phyloP scores from a whole-genome alignment of 2,329 filamentous ascomycete genomes.

The Zasmidium angulare region DNA sequence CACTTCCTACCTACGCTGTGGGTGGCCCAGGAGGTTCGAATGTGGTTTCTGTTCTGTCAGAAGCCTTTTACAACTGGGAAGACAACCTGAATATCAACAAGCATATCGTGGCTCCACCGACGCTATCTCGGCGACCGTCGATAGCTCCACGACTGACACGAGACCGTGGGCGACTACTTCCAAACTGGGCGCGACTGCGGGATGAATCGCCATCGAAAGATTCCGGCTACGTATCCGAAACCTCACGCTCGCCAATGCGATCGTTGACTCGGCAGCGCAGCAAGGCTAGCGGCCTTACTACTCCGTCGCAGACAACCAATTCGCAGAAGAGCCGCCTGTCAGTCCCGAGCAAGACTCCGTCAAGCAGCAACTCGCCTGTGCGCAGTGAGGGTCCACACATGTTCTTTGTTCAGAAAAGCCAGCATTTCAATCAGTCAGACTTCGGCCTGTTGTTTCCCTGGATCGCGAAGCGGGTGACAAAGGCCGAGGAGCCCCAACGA shows the following conservation, averaged over 20 bases:
- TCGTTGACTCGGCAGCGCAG: constrained; percentile 25
- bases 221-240: constrained; percentile 34
- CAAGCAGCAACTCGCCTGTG: constrained; percentile 2
- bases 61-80: constrained; percentile 76
- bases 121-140: constrained; percentile 28
- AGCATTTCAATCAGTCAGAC: constrained; percentile 80
- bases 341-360: constrained; percentile 1
- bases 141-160: constrained; percentile 27
- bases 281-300: constrained; percentile 22
- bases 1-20: constrained; percentile 65
- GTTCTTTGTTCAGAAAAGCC: constrained; percentile 72
- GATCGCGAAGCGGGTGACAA: constrained; percentile 51
- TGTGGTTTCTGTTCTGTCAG: constrained; percentile 70
- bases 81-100: constrained; percentile 70
- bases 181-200: constrained; percentile 31
- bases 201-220: constrained; percentile 32
- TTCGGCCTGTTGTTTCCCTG: constrained; percentile 81
- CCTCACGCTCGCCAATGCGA: constrained; percentile 21
- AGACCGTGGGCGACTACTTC: constrained; percentile 28
- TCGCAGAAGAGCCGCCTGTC: constrained; percentile 6
- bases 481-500: constrained; percentile 69
- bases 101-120: constrained; percentile 52
- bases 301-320: constrained; percentile 20
- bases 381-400: constrained; percentile 56
- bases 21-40: constrained; percentile 54